Base-by-base conservation (phyloP, 169 alveolate species). In the Cryptosporidium viatorum region DNA sequence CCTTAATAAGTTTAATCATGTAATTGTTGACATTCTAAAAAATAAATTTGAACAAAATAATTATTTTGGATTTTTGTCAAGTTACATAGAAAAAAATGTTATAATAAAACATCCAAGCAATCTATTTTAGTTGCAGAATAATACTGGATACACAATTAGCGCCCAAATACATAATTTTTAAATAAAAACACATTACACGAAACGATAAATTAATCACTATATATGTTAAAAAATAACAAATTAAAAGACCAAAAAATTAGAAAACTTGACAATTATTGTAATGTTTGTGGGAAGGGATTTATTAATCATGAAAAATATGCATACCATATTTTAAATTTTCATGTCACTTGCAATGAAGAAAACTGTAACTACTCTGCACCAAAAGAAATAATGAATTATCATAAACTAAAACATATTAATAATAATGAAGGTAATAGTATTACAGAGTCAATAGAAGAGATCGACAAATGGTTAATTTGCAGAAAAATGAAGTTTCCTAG, bases 351-450 rank as follows among this genome's bases (percentile, higher is more conserved):
- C 37, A 9, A 45, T 39, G 84, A 39, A 35, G 60, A 69, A 26
- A 43, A 43, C 31, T 69, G 84, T 10, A 39, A 69, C 31, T 69
- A 69, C 37, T 69, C 84, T 6, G 84, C 84, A 29, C 84, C 84
- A 45, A 37, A 41, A 14, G 84, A 69, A 69, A 69, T 69, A 10
- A 37, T 69, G 55, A 10, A 69, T 21, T 69, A n/a, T 43, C 84
- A 69, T 43, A 69, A 43, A 45, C 55, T 69, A n/a, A 69, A 69
- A 43, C 84, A 69, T 29, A 69, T 69, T 23, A 69, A 41, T 18
- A 69, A 69, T 43, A 26, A 37, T 35, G 43, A 69, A 21, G 84
- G 84, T 21, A n/a, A 69, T 18, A 69, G 62, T 18, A 69, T 69
- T 69, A 37, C 33, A 39, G 84, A 69, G 12, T 69, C 84, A 26